Base-by-base conservation (phyloP, 805 yeast species). In the Metschnikowia borealis region DNA sequence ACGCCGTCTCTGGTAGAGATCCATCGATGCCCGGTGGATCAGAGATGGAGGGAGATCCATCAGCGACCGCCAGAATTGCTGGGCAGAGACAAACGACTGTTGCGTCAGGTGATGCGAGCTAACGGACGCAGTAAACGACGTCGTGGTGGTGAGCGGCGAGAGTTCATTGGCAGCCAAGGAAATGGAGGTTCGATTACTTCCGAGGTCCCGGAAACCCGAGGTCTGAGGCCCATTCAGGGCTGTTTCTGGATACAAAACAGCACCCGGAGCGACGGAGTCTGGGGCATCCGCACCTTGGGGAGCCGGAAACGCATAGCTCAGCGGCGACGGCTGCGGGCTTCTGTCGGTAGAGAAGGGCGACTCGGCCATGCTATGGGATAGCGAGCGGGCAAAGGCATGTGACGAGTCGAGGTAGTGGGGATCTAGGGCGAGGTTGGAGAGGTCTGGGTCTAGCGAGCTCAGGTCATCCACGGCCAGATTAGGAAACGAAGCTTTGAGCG, bases 101-200 rank as follows among this genome's bases (percentile, higher is more conserved):
- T 73, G 78, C 2, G 70, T 62, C 38, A 74, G 71, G 50, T 73
- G 77, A 14, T 71, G 54, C 2, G 76, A 71, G 29, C 66, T 63
- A 2, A 70, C 62, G 11, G 76, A 71, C 0, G 74, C 77, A 0
- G 77, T 69, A 40, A 69, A 63, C 3, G 76, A 71, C 0, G 77
- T 72, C 10, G 76, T 70, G 4, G 78, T 73, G 7, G 78, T 71
- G 48, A 72, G 54, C 5, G 78, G 78, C 31, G 73, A 68, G 40
- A 73, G 56, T 15, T 73, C 78, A 43, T 57, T 51, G 31, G 43
- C 32, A 3, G 52, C 53, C 54, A 23, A 21, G 13, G 49, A 52
- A 6, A 54, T 31, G 23, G 58, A 52, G 2, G 59, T 54, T n/a
- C 58, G 47, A 46, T 52, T 55, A 47, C 60, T 55, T 26, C 6